Conservation (phyloP, 352 stramenopile genomes). For the Blastocystis sp. region DNA sequence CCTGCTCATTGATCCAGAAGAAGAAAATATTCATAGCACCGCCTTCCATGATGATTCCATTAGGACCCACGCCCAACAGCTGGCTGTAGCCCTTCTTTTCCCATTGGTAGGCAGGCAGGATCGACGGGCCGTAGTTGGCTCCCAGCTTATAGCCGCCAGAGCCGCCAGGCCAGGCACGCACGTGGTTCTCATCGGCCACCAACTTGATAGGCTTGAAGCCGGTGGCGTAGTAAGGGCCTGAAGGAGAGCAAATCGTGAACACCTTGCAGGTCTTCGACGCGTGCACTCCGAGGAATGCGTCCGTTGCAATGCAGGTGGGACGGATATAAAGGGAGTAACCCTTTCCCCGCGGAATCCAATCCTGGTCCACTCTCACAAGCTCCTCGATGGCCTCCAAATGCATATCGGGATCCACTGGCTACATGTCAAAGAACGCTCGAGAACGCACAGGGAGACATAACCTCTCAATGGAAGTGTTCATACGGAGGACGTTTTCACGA, state of each 20-base stretch:
- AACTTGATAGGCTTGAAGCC: slow-evolving; percentile 83
- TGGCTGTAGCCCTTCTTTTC: slow-evolving; percentile 60
- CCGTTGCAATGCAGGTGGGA: slow-evolving; percentile 83
- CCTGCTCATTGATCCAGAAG: slow-evolving; percentile 83
- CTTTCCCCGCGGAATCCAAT: slow-evolving; percentile 86
- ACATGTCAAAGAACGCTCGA: slow-evolving; percentile 58
- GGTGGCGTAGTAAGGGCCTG: slow-evolving; percentile 93
- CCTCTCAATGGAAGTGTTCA: slow-evolving; percentile 85
- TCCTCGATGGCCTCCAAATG: slow-evolving; percentile 80
- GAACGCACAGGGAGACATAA: slow-evolving; percentile 71
- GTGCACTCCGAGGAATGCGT: slow-evolving; percentile 64
- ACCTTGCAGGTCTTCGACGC: slow-evolving; percentile 61
- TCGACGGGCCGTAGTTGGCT: slow-evolving; percentile 65
- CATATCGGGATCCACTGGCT: slow-evolving; percentile 79
- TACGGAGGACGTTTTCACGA: slow-evolving; percentile 88
- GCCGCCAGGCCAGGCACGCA: slow-evolving; percentile 89
- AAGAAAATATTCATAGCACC: slow-evolving; percentile 98
- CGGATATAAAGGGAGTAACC: slow-evolving; percentile 91
- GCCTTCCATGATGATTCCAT: slow-evolving; percentile 70
- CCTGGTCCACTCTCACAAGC: slow-evolving; percentile 72
- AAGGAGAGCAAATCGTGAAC: slow-evolving; percentile 83
- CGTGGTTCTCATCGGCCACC: slow-evolving; percentile 80
- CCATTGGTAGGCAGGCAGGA: slow-evolving; percentile 40
- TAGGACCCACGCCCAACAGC: slow-evolving; percentile 1
- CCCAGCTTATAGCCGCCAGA: slow-evolving; percentile 85